Evolutionary conservation across 164 flowering plant species (phyloP).

Genomic region (Nymphaea colorata): DNA sequence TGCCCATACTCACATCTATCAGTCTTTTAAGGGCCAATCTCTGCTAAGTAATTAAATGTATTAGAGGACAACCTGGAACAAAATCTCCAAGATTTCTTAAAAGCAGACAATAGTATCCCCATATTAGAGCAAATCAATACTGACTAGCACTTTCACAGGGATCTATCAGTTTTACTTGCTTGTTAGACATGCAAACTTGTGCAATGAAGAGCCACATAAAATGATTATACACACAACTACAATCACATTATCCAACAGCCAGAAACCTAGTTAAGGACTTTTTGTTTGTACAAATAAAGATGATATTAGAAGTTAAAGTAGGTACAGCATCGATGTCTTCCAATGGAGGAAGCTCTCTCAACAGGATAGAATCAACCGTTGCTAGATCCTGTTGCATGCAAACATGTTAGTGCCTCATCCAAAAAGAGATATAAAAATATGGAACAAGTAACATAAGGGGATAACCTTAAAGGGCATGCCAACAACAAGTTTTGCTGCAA

Average conservation of each 20-base stretch:
- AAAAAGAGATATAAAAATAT: background rate
- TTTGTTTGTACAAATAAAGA: background rate
- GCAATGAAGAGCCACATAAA: background rate
- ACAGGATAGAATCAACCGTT: constrained; percentile 83
- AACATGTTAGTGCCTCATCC: background rate
- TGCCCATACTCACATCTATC: constrained; percentile 91
- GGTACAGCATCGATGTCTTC: constrained; percentile 68
- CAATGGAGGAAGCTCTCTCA: constrained; percentile 79
- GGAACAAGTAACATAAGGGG: background rate
- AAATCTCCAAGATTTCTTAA: background rate
- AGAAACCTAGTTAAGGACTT: too few species aligned
- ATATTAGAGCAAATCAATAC: too few species aligned
- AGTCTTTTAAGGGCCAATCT: constrained; percentile 89
- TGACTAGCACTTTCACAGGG: background rate
- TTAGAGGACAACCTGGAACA: background rate
- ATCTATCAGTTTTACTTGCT: background rate
- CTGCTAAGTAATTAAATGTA: constrained; percentile 23
- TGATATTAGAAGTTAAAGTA: background rate
- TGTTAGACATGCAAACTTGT: background rate
- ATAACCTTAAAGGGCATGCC: constrained; percentile 99
- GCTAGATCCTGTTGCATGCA: constrained; percentile 66
- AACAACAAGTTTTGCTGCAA: constrained; percentile 83
- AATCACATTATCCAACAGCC: too few species aligned
- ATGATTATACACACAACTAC: too few species aligned
- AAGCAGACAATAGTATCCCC: background rate